phyloP scores from a whole-genome alignment of 257 asterid genomes.

The Thymus mandschuricus region DNA sequence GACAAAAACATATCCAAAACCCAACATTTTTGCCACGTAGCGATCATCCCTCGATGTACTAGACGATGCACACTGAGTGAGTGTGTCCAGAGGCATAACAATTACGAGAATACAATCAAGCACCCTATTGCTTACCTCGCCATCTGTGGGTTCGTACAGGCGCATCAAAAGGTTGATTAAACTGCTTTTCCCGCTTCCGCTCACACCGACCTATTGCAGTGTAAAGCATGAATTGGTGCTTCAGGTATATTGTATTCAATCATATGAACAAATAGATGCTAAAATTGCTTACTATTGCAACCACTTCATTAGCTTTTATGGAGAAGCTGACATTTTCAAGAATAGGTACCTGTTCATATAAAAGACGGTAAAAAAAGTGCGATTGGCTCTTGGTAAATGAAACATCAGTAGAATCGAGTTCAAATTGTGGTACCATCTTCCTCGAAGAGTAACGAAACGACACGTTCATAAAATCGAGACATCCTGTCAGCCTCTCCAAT shows the following conservation, averaged over 20 bases:
- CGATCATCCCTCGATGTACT: too few relatives aligned
- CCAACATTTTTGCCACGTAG: too few relatives aligned
- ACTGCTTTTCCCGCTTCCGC: conserved; percentile 70
- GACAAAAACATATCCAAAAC: too few relatives aligned
- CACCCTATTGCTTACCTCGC: conserved; percentile 47
- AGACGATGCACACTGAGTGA: too few relatives aligned
- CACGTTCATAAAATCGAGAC: conserved; percentile 48
- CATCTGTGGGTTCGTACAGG: conserved; percentile 54
- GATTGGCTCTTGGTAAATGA: not conserved
- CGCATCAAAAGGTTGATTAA: conserved; percentile 59
- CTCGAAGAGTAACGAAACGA: conserved; percentile 53
- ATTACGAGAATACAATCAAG: not conserved
- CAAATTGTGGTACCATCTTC: conserved; percentile 38
- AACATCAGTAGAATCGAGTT: not conserved
- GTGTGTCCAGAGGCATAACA: too few relatives aligned
- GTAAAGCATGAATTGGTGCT: conserved; percentile 28
- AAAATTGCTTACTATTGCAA: conserved; percentile 48
- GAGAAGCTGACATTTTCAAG: conserved; percentile 44
- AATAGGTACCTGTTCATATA: conserved; percentile 44
- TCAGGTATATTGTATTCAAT: conserved; percentile 7
- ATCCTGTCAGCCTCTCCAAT: conserved; percentile 44
- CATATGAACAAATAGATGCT: conserved; percentile 7
- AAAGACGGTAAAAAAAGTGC: not conserved
- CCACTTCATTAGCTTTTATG: conserved; percentile 48
- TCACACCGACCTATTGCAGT: conserved; percentile 48